phyloP scores from a whole-genome alignment of 78 protist species.

The Dictyostelium capitatum region DNA sequence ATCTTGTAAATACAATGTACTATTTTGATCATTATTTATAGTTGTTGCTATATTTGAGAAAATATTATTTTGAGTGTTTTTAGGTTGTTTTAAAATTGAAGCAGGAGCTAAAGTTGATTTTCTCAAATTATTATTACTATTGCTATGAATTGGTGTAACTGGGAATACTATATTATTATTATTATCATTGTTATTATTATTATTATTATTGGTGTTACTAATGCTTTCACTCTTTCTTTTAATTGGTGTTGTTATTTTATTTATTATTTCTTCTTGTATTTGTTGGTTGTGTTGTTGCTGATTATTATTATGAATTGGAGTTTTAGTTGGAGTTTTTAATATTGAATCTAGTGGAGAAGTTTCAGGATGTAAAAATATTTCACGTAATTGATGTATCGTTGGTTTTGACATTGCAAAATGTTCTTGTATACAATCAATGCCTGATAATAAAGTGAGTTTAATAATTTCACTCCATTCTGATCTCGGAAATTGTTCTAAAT shows the following conservation, averaged over 20 bases:
- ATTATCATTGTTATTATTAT: neutral
- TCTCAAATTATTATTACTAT: neutral
- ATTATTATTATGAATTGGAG: neutral
- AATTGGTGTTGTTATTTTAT: conserved; percentile 13
- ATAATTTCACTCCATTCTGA: neutral
- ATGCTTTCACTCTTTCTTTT: neutral
- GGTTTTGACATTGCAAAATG: conserved; percentile 11
- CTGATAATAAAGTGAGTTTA: neutral
- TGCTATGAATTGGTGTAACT: neutral
- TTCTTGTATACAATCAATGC: conserved; percentile 4
- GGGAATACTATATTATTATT: neutral
- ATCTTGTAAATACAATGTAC: neutral
- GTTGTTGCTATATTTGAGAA: neutral
- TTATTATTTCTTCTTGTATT: neutral
- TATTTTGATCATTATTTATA: neutral
- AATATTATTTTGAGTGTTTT: neutral
- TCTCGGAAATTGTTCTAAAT: neutral
- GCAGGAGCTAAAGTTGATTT: neutral
- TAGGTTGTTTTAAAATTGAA: neutral
- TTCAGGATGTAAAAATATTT: neutral
- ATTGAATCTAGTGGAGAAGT: conserved; percentile 10
- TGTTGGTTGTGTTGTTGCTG: neutral
- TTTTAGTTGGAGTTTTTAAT: conserved; percentile 1
- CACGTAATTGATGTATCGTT: neutral
- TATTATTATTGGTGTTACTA: neutral